Conservation (phyloP, 768 basidiomycete species). For the Lanmaoa rubissima region DNA sequence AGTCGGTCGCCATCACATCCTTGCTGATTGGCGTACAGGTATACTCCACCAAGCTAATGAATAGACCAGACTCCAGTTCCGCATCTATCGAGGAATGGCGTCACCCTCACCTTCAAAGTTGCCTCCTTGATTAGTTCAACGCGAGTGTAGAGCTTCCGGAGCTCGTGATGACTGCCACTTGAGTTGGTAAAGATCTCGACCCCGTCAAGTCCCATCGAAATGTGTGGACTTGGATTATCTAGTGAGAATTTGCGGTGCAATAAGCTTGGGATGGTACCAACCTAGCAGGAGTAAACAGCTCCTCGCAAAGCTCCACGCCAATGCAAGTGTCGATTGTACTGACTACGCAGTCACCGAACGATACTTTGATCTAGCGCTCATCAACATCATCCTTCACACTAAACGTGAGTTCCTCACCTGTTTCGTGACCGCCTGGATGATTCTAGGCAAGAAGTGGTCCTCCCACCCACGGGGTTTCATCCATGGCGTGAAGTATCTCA, state of each 20-base stretch:
- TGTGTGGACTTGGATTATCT: slow-evolving; percentile 71
- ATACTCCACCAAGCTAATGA: slow-evolving; percentile 86
- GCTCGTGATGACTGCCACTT: slow-evolving; percentile 96
- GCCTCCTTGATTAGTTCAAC: slow-evolving; percentile 97
- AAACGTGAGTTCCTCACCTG: slow-evolving; percentile 51
- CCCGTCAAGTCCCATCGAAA: slow-evolving; percentile 96
- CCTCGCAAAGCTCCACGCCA: slow-evolving; percentile 96
- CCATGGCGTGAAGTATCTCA: slow-evolving; percentile 95
- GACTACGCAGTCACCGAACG: slow-evolving; percentile 93
- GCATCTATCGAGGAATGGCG: not conserved
- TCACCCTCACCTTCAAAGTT: slow-evolving; percentile 71
- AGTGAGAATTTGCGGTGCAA: not conserved
- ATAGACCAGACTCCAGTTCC: not conserved
- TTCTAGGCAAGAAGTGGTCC: slow-evolving; percentile 87
- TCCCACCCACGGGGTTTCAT: slow-evolving; percentile 84
- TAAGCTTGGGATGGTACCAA: slow-evolving; percentile 27
- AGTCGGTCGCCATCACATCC: slow-evolving; percentile 98
- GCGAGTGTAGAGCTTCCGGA: slow-evolving; percentile 90
- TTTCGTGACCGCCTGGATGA: slow-evolving; percentile 83
- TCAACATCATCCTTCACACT: not conserved
- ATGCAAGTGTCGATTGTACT: slow-evolving; percentile 95
- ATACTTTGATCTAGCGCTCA: slow-evolving; percentile 69
- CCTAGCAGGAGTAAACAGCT: slow-evolving; percentile 96
- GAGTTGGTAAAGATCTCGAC: slow-evolving; percentile 99
- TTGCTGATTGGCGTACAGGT: slow-evolving; percentile 98